Percentiles rank a stretch among this genome's conserved stretches.
phyloP scores from a whole-genome alignment of 2,329 filamentous ascomycete genomes.

The Verticillium albo-atrum region DNA sequence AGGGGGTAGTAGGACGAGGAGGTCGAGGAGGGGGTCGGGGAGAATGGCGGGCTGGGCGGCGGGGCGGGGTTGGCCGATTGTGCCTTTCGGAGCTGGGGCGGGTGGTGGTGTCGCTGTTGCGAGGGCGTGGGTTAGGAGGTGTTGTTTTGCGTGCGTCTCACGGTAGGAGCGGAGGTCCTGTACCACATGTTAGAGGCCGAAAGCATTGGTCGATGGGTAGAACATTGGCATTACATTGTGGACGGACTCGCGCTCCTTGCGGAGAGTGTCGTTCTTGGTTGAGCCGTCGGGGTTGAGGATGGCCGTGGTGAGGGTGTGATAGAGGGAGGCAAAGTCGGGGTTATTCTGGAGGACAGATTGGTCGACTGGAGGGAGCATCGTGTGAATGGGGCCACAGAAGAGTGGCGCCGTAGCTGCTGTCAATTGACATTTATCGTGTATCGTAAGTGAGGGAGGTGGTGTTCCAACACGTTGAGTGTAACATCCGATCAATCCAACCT shows the following conservation, averaged over 20 bases:
- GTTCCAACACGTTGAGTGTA: no score
- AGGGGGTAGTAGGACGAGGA: conserved; percentile 50
- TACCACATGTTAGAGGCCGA: not conserved
- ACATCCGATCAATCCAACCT: no score
- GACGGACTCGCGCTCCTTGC: conserved; percentile 44
- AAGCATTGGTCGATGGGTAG: not conserved
- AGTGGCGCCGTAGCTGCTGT: no score
- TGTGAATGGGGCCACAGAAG: conserved; percentile 3
- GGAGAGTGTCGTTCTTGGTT: conserved; percentile 45
- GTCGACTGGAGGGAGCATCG: conserved; percentile 57
- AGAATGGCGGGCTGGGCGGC: conserved; percentile 17
- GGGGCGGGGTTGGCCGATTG: conserved; percentile 22
- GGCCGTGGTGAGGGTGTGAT: conserved; percentile 47
- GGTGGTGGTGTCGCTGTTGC: conserved; percentile 33
- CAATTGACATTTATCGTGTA: no score
- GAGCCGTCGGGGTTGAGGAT: conserved; percentile 56
- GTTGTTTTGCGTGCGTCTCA: conserved; percentile 40
- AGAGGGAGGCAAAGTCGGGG: conserved; percentile 56
- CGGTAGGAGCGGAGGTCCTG: conserved; percentile 48
- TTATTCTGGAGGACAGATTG: conserved; percentile 49
- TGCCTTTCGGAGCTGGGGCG: conserved; percentile 10
- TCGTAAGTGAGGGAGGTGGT: no score
- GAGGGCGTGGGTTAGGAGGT: conserved; percentile 48
- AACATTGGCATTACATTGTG: conserved; percentile 38
- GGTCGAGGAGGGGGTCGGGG: conserved; percentile 44